Conservation (phyloP, 257 asterid genomes). For the Ophiorrhiza pumila region DNA sequence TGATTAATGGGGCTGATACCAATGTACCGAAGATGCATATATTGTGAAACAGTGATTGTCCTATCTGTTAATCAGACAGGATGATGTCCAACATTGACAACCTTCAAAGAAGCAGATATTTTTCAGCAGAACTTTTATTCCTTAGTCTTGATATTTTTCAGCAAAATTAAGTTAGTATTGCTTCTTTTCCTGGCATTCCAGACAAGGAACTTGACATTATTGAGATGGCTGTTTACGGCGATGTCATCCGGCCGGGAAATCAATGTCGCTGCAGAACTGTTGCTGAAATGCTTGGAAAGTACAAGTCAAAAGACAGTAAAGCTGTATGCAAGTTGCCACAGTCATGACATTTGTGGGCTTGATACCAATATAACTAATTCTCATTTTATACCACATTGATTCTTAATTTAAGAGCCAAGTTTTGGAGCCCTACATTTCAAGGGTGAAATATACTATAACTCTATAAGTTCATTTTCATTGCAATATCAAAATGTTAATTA, state of each 20-base stretch:
- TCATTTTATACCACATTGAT: no score
- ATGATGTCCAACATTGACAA: not conserved
- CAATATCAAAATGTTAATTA: no score
- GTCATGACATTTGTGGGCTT: not conserved
- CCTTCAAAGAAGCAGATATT: not conserved
- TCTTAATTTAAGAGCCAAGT: no score
- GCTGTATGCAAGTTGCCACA: constrained; percentile 74
- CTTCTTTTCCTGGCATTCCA: constrained; percentile 24
- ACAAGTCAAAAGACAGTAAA: constrained; percentile 56
- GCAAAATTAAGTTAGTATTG: not conserved
- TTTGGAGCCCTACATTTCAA: no score
- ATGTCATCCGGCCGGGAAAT: constrained; percentile 87
- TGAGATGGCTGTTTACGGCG: constrained; percentile 96
- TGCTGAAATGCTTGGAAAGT: constrained; percentile 81
- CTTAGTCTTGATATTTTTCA: no score
- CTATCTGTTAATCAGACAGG: not conserved
- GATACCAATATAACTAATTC: not conserved
- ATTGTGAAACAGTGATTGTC: not conserved
- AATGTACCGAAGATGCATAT: not conserved
- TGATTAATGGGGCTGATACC: not conserved
- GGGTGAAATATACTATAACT: no score
- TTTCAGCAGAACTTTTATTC: not conserved
- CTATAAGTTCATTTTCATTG: no score
- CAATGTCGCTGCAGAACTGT: constrained; percentile 87
- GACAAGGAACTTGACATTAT: constrained; percentile 80